Conservation (phyloP, 192 early-diverging fungal genomes). For the Coemansia sp. region DNA sequence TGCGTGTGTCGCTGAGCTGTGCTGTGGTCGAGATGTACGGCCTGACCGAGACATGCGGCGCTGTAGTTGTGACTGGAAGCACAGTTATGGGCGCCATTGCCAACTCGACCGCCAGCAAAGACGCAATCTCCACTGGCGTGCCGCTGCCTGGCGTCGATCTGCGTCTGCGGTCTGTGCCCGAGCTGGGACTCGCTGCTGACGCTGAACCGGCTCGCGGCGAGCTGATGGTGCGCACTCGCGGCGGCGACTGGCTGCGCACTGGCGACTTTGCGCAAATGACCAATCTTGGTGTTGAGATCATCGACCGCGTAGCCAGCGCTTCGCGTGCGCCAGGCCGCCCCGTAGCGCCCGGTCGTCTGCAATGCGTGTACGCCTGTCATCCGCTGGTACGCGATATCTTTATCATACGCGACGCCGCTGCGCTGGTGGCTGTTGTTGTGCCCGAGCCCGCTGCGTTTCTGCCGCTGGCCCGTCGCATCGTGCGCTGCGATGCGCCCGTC, state of each 20-base stretch:
- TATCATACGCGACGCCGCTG: slow-evolving; percentile 84
- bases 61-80: background rate
- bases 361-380: slow-evolving; percentile 70
- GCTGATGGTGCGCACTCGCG: slow-evolving; percentile 76
- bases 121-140: slow-evolving; percentile 68
- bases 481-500: slow-evolving; percentile 19
- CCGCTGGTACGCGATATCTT: slow-evolving; percentile 82
- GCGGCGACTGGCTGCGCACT: slow-evolving; percentile 80
- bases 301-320: slow-evolving; percentile 79
- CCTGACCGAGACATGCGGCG: slow-evolving; percentile 17
- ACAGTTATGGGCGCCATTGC: background rate
- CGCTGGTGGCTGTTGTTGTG: slow-evolving; percentile 83
- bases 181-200: slow-evolving; percentile 77
- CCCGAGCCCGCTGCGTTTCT: slow-evolving; percentile 69
- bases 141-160: slow-evolving; percentile 75
- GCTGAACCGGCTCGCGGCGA: slow-evolving; percentile 88
- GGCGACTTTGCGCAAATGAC: slow-evolving; percentile 87
- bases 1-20: slow-evolving; percentile 62
- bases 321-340: slow-evolving; percentile 76
- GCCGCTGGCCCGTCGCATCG: slow-evolving; percentile 58
- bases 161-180: slow-evolving; percentile 83
- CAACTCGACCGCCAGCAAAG: slow-evolving; percentile 18
- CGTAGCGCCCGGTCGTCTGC: slow-evolving; percentile 87
- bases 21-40: slow-evolving; percentile 60
- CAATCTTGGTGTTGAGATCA: slow-evolving; percentile 68